Evolutionary conservation across 2,329 filamentous ascomycete genomes (phyloP).

Genomic region (Phyllosticta capitalensis): DNA sequence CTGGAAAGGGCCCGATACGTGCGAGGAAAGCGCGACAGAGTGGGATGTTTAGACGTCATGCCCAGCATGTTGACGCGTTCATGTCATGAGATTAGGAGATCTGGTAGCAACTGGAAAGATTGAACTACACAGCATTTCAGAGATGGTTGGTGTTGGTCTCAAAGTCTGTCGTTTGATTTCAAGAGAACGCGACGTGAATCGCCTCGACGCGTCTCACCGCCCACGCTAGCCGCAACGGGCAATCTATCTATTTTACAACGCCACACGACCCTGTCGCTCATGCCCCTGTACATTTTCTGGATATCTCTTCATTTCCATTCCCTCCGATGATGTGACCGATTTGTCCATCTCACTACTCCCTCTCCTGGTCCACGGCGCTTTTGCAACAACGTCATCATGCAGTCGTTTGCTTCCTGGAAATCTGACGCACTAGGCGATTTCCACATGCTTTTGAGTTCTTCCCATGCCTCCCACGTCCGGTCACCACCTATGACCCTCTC

Average conservation of each 20-base stretch:
- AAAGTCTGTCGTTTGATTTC: background rate
- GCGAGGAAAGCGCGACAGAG: background rate
- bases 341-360: background rate
- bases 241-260: background rate
- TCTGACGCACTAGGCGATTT: slow-evolving; percentile 23
- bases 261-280: background rate
- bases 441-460: slow-evolving; percentile 33
- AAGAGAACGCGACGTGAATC: background rate
- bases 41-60: background rate
- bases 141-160: background rate
- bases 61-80: background rate
- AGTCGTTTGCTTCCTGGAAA: slow-evolving; percentile 20
- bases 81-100: background rate
- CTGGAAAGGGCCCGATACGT: background rate
- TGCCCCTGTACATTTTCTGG: background rate
- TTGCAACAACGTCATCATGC: slow-evolving; percentile 17
- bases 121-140: background rate
- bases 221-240: background rate
- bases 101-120: background rate
- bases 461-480: slow-evolving; percentile 47
- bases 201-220: background rate
- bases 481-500: slow-evolving; percentile 46
- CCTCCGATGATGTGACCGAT: background rate
- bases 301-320: background rate
- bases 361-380: background rate